Evolutionary conservation across 148 eudicot species (phyloP).

Genomic region (Nyssa sinensis): DNA sequence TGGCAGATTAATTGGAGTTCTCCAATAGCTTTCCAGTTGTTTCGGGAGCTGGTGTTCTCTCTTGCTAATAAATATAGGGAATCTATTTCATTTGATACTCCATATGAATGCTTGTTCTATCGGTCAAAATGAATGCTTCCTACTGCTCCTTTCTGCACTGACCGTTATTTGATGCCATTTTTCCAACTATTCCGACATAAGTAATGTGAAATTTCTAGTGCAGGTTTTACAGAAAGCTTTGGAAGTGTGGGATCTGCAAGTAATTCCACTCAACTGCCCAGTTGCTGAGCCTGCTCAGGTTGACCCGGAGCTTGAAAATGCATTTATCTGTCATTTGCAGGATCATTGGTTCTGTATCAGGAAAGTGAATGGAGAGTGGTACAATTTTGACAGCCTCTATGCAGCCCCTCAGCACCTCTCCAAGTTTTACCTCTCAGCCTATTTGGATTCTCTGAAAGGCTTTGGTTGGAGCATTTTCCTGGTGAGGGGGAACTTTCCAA

Average conservation of each 20-base stretch:
- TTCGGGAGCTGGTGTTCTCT: not conserved
- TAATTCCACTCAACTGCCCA: constrained; percentile 72
- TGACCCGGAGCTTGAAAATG: constrained; percentile 79
- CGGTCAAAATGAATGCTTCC: not conserved
- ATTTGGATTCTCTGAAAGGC: constrained; percentile 61
- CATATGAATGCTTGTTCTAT: not conserved
- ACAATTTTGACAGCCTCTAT: constrained; percentile 76
- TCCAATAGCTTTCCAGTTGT: not conserved
- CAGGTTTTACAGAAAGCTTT: constrained; percentile 81
- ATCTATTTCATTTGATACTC: not conserved
- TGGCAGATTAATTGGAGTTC: not conserved
- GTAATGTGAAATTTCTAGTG: not conserved
- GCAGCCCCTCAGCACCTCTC: constrained; percentile 90
- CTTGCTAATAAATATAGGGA: not conserved
- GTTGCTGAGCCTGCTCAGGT: constrained; percentile 80
- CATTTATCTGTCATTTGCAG: constrained; percentile 73
- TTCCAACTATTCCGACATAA: not conserved
- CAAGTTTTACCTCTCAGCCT: constrained; percentile 77
- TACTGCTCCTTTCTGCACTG: not conserved
- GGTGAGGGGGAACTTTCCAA: constrained; percentile 74
- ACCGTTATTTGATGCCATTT: not conserved
- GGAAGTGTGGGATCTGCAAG: constrained; percentile 86
- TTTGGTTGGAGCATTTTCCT: constrained; percentile 86
- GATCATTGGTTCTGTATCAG: constrained; percentile 88
- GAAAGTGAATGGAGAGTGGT: constrained; percentile 87